Percentiles rank a stretch among this genome's conserved stretches.
These are phyloP conservation scores for Cyclotella baltica DNA, from an alignment of 108 stramenopile genomes.

Conservation along the genomic window DNA sequence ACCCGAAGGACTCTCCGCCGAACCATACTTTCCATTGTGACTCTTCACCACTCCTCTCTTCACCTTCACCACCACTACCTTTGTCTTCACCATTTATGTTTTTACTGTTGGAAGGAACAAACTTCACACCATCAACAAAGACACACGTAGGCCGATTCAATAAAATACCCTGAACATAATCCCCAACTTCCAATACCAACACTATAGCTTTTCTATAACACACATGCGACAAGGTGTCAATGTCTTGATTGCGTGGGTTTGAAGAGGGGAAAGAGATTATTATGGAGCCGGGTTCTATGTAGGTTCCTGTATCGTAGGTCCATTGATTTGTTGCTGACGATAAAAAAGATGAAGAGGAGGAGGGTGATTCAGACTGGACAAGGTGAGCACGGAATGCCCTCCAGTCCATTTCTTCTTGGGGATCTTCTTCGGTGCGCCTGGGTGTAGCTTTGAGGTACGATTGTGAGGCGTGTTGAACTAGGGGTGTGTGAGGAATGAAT, in stretches of 20 bases:
- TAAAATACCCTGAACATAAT: conserved; percentile 79
- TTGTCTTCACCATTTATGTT: conserved; percentile 34
- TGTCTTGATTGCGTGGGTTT: conserved; percentile 32
- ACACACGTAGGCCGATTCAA: conserved; percentile 76
- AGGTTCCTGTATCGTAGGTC: conserved; percentile 66
- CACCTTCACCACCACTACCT: background rate
- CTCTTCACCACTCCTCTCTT: background rate
- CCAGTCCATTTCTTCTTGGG: conserved; percentile 57
- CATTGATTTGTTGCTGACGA: conserved; percentile 41
- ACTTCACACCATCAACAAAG: conserved; percentile 54
- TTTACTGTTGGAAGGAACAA: conserved; percentile 36
- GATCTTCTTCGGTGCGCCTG: background rate
- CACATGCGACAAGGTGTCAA: conserved; percentile 56
- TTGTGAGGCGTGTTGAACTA: no score
- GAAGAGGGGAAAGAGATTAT: conserved; percentile 57
- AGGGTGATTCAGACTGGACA: conserved; percentile 36
- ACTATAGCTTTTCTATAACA: conserved; percentile 81
- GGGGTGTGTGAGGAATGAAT: no score
- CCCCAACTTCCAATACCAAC: conserved; percentile 67
- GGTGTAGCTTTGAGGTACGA: background rate
- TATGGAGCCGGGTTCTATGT: conserved; percentile 66
- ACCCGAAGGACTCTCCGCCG: conserved; percentile 72
- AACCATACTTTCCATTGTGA: conserved; percentile 71
- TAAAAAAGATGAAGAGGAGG: no score
- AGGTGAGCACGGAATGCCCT: conserved; percentile 72